A percentile compares a stretch with the other conserved stretches of the same genome.
Evolutionary conservation across 2,329 filamentous ascomycete genomes (phyloP).

Genomic region (Falciphora oryzae): DNA sequence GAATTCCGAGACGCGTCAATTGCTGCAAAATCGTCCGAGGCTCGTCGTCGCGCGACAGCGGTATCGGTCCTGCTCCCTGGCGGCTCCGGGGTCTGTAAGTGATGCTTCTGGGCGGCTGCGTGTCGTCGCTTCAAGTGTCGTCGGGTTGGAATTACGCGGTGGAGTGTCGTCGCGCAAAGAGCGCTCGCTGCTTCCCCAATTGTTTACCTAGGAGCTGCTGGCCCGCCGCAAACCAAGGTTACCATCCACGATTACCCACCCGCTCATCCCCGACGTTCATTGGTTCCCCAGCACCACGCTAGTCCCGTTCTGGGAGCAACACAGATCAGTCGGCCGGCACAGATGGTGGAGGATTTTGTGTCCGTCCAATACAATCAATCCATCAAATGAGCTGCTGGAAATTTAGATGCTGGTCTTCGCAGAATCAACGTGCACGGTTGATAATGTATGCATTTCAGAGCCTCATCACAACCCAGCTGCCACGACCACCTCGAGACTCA

Average conservation of each 20-base stretch:
- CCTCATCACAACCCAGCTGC: not conserved
- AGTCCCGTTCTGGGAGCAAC: not conserved
- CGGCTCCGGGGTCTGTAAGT: not conserved
- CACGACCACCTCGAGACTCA: no score
- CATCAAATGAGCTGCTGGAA: not conserved
- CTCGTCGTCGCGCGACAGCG: not conserved
- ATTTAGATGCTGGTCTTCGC: no score
- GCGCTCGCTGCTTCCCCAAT: not conserved
- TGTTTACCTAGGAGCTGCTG: not conserved
- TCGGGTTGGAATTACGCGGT: slow-evolving; percentile 1
- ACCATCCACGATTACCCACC: not conserved
- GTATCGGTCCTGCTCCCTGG: not conserved
- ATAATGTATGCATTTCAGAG: not conserved
- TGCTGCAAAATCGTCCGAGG: not conserved
- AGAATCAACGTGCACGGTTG: no score
- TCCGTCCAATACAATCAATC: not conserved
- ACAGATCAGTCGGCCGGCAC: not conserved
- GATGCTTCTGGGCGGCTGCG: not conserved
- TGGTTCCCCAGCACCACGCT: not conserved
- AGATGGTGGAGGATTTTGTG: not conserved
- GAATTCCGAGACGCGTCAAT: not conserved
- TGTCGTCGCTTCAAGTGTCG: not conserved
- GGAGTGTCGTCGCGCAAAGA: not conserved
- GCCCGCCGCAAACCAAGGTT: slow-evolving; percentile 1
- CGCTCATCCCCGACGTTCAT: not conserved